These are phyloP conservation scores for Nadsonia fulvescens DNA, from an alignment of 805 yeast species.

Conservation along the genomic window DNA sequence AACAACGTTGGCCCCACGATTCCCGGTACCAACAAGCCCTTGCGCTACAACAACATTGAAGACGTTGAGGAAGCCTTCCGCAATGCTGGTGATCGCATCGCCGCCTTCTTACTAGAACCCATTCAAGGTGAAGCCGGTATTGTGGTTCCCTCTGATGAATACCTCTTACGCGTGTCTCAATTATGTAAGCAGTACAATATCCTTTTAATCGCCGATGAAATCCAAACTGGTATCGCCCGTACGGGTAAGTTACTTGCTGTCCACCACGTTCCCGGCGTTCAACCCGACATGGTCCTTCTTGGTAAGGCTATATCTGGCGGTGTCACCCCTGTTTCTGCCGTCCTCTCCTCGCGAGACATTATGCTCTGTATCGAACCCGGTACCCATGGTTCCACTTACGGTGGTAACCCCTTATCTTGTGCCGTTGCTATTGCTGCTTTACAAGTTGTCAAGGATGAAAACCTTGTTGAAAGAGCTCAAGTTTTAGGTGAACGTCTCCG, in stretches of 20 bases:
- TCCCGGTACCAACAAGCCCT: slow-evolving; percentile 50
- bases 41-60: slow-evolving; percentile 72
- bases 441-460: slow-evolving; percentile 76
- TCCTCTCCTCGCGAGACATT: slow-evolving; percentile 73
- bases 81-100: slow-evolving; percentile 73
- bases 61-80: slow-evolving; percentile 72
- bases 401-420: slow-evolving; percentile 93
- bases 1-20: slow-evolving; percentile 67
- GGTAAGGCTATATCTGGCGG: slow-evolving; percentile 97
- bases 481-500: slow-evolving; percentile 56
- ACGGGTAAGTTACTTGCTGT: slow-evolving; percentile 87
- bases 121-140: slow-evolving; percentile 98
- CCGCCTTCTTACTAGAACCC: slow-evolving; percentile 85
- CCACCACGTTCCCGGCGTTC: slow-evolving; percentile 68
- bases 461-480: slow-evolving; percentile 60
- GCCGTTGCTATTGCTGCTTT: slow-evolving; percentile 87
- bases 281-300: slow-evolving; percentile 76
- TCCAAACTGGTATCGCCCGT: slow-evolving; percentile 95
- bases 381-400: slow-evolving; percentile 93
- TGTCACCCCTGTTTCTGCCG: slow-evolving; percentile 81
- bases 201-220: slow-evolving; percentile 85
- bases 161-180: slow-evolving; percentile 51
- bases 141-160: slow-evolving; percentile 77
- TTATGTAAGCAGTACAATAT: slow-evolving; percentile 74
- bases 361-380: slow-evolving; percentile 87